Evolutionary conservation across 2,329 filamentous ascomycete genomes (phyloP).

Genomic region (Ophiognomonia clavigignenti-juglandacearum): DNA sequence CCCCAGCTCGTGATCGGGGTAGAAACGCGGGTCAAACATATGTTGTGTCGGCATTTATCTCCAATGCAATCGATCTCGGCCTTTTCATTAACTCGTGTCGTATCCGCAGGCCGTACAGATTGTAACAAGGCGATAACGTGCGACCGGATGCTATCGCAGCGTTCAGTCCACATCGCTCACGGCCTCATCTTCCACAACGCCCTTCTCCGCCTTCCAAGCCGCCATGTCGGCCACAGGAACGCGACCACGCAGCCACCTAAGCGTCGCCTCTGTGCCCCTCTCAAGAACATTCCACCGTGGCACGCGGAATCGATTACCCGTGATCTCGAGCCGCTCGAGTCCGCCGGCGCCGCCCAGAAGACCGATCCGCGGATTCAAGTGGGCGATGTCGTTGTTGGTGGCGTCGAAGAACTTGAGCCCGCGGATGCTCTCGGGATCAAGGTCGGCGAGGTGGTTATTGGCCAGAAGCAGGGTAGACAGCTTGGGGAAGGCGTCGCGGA

Average conservation of each 20-base stretch:
- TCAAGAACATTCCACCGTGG: slow-evolving; percentile 80
- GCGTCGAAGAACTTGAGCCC: slow-evolving; percentile 75
- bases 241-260: slow-evolving; percentile 74
- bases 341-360: slow-evolving; percentile 61
- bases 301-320: slow-evolving; percentile 82
- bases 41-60: too few relatives aligned
- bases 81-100: too few relatives aligned
- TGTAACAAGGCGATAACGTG: neutral
- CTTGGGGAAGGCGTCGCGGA: slow-evolving; percentile 65
- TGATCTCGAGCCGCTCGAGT: slow-evolving; percentile 66
- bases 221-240: slow-evolving; percentile 61
- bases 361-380: slow-evolving; percentile 75
- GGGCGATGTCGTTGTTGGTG: slow-evolving; percentile 80
- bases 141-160: neutral
- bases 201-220: slow-evolving; percentile 46
- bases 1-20: too few relatives aligned
- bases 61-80: too few relatives aligned
- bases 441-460: slow-evolving; percentile 73
- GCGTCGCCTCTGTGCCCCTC: slow-evolving; percentile 78
- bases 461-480: slow-evolving; percentile 67
- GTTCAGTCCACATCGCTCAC: slow-evolving; percentile 25
- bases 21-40: too few relatives aligned
- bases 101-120: too few relatives aligned
- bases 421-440: slow-evolving; percentile 67
- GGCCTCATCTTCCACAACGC: slow-evolving; percentile 27